phyloP scores from a whole-genome alignment of 345 rosid species.

The Turnera subulata region DNA sequence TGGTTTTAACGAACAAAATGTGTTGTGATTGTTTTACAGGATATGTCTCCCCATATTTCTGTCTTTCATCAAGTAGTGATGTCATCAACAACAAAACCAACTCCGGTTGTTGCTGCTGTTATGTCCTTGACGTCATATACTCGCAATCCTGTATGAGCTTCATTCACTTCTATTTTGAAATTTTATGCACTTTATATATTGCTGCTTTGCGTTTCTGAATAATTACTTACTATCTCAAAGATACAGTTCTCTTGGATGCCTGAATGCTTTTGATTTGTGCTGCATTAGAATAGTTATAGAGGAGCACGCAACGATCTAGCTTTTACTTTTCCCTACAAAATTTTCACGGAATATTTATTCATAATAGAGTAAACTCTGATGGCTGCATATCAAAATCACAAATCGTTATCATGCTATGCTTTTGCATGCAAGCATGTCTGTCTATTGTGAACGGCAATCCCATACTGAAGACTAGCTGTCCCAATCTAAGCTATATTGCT shows the following conservation, averaged over 20 bases:
- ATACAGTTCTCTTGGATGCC: background rate
- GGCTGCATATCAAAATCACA: too few relatives aligned
- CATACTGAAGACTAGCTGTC: too few relatives aligned
- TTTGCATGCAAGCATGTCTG: background rate
- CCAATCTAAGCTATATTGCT: too few relatives aligned
- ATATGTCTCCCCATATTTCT: conserved; percentile 42
- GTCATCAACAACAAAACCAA: conserved; percentile 63
- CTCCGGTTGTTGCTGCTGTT: conserved; percentile 69
- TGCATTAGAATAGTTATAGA: background rate
- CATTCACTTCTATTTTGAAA: background rate
- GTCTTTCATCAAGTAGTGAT: conserved; percentile 72
- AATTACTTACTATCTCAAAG: background rate
- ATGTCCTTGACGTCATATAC: conserved; percentile 72
- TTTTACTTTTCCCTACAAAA: background rate
- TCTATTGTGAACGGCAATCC: background rate
- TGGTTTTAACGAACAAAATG: background rate
- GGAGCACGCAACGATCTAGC: background rate
- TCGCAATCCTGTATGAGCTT: conserved; percentile 54
- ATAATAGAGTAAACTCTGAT: too few relatives aligned
- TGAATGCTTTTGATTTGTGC: background rate
- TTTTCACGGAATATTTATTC: background rate
- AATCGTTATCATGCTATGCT: too few relatives aligned
- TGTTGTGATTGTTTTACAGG: conserved; percentile 45
- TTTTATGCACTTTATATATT: background rate
- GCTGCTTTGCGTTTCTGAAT: too few relatives aligned